Evolutionary conservation across 805 yeast genomes (phyloP).

Genomic region (Ogataea trehaloabstinens): DNA sequence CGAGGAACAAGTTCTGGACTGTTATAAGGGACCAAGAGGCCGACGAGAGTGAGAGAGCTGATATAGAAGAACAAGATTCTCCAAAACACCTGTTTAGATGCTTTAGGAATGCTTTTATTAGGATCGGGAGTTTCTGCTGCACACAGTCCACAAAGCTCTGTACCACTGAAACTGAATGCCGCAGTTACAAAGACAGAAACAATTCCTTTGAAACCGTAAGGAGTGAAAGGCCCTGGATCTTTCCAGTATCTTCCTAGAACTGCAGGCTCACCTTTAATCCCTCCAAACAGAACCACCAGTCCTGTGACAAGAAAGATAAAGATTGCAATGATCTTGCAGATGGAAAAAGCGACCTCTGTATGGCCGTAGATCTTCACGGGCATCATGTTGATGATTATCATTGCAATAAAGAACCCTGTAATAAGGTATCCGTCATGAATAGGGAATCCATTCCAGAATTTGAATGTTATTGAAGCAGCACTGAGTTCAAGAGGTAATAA

Average conservation of each 20-base stretch:
- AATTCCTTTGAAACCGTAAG: constrained; percentile 51
- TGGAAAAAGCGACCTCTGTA: constrained; percentile 49
- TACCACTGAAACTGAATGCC: constrained; percentile 53
- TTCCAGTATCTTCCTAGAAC: constrained; percentile 47
- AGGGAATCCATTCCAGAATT: constrained; percentile 43
- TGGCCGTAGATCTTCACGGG: constrained; percentile 57
- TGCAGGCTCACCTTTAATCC: constrained; percentile 42
- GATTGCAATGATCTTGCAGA: constrained; percentile 49
- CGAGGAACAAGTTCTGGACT: constrained; percentile 34
- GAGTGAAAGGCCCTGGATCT: constrained; percentile 39
- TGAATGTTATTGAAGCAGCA: constrained; percentile 53
- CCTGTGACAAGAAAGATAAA: constrained; percentile 55
- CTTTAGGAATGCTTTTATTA: constrained; percentile 46
- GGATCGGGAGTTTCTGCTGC: constrained; percentile 50
- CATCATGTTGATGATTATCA: constrained; percentile 47
- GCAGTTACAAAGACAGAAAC: constrained; percentile 55
- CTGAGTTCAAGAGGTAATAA: constrained; percentile 55
- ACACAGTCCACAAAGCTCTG: constrained; percentile 52
- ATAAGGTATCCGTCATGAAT: constrained; percentile 50
- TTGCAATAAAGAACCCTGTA: constrained; percentile 47
- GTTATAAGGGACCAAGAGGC: constrained; percentile 46
- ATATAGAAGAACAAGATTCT: constrained; percentile 49
- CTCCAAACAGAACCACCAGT: constrained; percentile 46
- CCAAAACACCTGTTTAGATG: constrained; percentile 57
- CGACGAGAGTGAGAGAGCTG: constrained; percentile 42